Base-by-base conservation (phyloP, 371 early-diverging fungal species). In the Zychaea mexicana region DNA sequence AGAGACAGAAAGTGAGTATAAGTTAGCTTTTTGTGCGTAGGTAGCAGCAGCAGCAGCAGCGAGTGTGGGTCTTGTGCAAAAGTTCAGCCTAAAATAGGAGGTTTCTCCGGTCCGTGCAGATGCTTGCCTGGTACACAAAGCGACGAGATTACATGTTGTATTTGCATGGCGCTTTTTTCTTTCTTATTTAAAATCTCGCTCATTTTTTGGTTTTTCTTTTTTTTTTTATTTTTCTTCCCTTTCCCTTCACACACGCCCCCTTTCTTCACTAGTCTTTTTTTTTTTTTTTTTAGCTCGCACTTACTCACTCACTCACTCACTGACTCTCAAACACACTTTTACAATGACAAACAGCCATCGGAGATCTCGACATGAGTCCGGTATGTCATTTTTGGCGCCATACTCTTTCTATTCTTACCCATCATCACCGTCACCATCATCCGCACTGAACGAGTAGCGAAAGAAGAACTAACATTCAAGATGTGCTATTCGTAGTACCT, bases 61-160 rank as follows among this genome's bases (percentile, higher is more conserved):
- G 24, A 17, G 5, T 47, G 47, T 47, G 36, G 56, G 56, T 56
- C 56, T 56, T 56, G 56, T 56, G 56, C 56, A 31, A 56, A 56
- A 31, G 22, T 7, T 19, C 56, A 56, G 38, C 56, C 56, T 36
- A 56, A 49, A 56, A 56, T 56, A 56, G 56, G 56, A 56, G 56
- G 21, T 36, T 56, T 56, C 56, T 56, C 56, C 56, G 56, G 56
- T 70, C 70, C 57, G 70, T 70, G 70, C 70, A 65, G 59, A 59
- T 64, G 36, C 42, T 36, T 55, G 36, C 42, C 27, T 55, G 62
- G 45, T 65, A 62, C 65, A 65, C 70, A 66, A 62, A 62, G 53
- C 32, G 60, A 63, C 66, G 52, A 63, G 52, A 49, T 70, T 63
- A 63, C 70, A 70, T 39, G 62, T 63, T 65, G 61, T 17, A 36